Evolutionary conservation across 805 yeast species (phyloP), one percentile per base, ranked within the genome.

Genomic region (Groenewaldozyma tartarivorans): DNA sequence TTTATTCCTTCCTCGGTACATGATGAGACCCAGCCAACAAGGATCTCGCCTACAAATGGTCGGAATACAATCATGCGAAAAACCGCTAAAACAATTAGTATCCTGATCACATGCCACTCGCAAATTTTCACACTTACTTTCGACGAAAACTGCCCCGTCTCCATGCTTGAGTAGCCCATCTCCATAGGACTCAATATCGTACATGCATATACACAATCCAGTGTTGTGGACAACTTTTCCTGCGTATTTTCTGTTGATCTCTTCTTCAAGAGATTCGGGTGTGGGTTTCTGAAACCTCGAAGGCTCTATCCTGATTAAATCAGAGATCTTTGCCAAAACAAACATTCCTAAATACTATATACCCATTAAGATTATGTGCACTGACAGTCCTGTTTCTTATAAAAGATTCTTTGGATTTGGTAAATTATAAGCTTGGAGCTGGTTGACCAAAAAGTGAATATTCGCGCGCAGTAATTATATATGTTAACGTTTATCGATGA

Each of bases 111-210:
- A 18, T 16, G 15, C 9, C 6, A 5, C 7, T 18, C 15, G 20
- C 35, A 17, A 26, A 16, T 9, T 20, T 16, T 6, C 21, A 30
- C 20, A 37, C 41, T n/a, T 35, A 46, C 50, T 51, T 39, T 79
- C 81, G 32, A 85, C 77, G 52, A 71, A 88, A 3, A 86, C 71
- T 1, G 88, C 86, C 5, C 98, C 97, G 61, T 92, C 97, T 5
- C 98, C 97, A 1, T 95, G 95, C 52, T 78, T 81, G 45, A 92
- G 67, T 48, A 84, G 69, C 3, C 97, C 98, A 51, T 92, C 97
- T 37, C 83, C 84, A 20, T 82, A 77, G n/a, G 71, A 72, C 35
- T 79, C 62, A 3, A 92, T 58, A 57, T 92, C 98, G 79, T 90
- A 90, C 15, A 90, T 71, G 1, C 92, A 71, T 15, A 92, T 64